Evolutionary conservation across 768 basidiomycete species (phyloP).

Genomic region (Mycena rebaudengoi): DNA sequence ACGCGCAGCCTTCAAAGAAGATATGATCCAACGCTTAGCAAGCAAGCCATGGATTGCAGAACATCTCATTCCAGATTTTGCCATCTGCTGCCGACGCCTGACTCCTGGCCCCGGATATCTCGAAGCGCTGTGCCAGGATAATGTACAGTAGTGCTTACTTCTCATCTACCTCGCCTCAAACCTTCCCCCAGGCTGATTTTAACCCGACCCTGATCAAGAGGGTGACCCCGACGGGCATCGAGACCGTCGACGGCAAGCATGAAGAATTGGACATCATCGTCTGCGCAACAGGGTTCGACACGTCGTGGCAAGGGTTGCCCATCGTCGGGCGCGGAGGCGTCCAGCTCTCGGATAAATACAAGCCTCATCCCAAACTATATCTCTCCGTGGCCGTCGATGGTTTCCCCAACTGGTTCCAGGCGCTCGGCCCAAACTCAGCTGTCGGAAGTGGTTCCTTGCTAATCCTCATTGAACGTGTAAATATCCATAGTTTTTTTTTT

Average conservation of each 20-base stretch:
- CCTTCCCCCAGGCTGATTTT: constrained; percentile 57
- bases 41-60: constrained; percentile 71
- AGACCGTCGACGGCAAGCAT: constrained; percentile 61
- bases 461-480: constrained; percentile 55
- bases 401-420: constrained; percentile 75
- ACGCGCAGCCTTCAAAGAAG: constrained; percentile 45
- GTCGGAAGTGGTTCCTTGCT: constrained; percentile 65
- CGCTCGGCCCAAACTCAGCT: constrained; percentile 63
- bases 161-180: neutral
- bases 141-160: constrained; percentile 48
- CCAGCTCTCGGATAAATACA: constrained; percentile 61
- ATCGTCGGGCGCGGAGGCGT: constrained; percentile 63
- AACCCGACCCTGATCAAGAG: constrained; percentile 58
- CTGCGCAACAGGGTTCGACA: constrained; percentile 72
- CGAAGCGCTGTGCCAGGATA: constrained; percentile 69
- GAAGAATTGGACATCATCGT: constrained; percentile 67
- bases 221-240: constrained; percentile 63
- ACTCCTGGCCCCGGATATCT: constrained; percentile 77
- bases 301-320: constrained; percentile 56
- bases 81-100: constrained; percentile 66
- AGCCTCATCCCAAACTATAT: constrained; percentile 65
- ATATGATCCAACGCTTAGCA: constrained; percentile 59
- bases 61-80: constrained; percentile 65
- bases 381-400: constrained; percentile 65
- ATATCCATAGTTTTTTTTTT: neutral